Conservation (phyloP, 352 stramenopile genomes). For the Phytophthora chlamydospora region DNA sequence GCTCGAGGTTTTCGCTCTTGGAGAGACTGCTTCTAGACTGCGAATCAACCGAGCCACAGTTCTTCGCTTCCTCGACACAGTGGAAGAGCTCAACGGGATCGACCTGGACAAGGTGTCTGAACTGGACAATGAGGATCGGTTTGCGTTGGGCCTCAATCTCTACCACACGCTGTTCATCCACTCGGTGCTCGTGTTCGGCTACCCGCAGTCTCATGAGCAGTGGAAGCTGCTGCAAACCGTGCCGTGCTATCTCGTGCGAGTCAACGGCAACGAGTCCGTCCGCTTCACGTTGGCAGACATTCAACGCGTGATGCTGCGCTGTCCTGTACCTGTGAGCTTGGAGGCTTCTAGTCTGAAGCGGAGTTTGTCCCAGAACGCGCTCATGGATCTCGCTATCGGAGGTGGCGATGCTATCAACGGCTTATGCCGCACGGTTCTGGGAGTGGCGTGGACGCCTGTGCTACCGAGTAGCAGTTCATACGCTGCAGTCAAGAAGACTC, state of each 20-base stretch:
- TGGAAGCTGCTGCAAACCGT: conserved; percentile 79
- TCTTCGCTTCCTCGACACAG: conserved; percentile 52
- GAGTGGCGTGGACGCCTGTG: conserved; percentile 32
- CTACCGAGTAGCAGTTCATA: conserved; percentile 50
- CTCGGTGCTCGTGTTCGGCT: conserved; percentile 46
- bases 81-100: conserved; percentile 55
- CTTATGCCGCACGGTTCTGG: conserved; percentile 24
- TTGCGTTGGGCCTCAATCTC: conserved; percentile 90
- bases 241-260: conserved; percentile 50
- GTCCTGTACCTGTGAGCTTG: conserved; percentile 42
- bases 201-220: conserved; percentile 63
- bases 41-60: conserved; percentile 30
- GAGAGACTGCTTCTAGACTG: conserved; percentile 19
- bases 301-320: conserved; percentile 85
- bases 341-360: conserved; percentile 32
- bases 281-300: conserved; percentile 80
- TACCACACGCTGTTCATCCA: conserved; percentile 92
- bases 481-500: conserved; percentile 26
- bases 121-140: conserved; percentile 31
- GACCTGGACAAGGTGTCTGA: conserved; percentile 33
- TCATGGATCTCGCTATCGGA: conserved; percentile 41
- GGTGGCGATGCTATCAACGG: conserved; percentile 31
- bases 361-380: conserved; percentile 27
- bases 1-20: conserved; percentile 39
- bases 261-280: conserved; percentile 22